A percentile compares a stretch with the other conserved stretches of the same genome.
Evolutionary conservation across 371 early-diverging fungal species (phyloP).

Genomic region (Fennellomyces sp.): DNA sequence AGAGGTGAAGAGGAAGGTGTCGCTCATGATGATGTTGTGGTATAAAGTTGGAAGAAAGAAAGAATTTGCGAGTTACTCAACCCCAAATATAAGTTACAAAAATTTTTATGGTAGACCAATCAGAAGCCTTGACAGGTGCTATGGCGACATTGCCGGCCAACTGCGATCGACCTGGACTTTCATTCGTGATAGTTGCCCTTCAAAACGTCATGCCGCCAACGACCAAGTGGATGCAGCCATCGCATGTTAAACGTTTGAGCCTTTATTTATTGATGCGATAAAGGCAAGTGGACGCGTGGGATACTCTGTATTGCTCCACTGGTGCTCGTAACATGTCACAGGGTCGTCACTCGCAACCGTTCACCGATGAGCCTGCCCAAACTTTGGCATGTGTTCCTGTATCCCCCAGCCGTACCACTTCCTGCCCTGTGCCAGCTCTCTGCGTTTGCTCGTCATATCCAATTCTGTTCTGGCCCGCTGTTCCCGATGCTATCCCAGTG

Average conservation of each 20-base stretch:
- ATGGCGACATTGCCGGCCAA: constrained; percentile 10
- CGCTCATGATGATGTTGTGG: constrained; percentile 21
- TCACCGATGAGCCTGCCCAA: too few relatives aligned
- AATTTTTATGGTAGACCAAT: constrained; percentile 8
- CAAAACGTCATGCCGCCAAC: constrained; percentile 1
- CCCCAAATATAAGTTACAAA: constrained; percentile 4
- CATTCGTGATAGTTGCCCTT: background rate
- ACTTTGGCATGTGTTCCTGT: too few relatives aligned
- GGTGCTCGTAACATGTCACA: background rate
- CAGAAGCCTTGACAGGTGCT: background rate
- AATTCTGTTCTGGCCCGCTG: background rate
- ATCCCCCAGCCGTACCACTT: too few relatives aligned
- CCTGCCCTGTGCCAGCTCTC: too few relatives aligned
- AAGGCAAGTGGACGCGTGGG: background rate
- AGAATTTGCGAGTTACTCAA: background rate
- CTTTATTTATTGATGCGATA: too few relatives aligned
- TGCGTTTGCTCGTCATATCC: too few relatives aligned
- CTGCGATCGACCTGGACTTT: background rate
- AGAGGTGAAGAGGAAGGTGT: constrained; percentile 97
- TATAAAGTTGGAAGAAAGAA: background rate
- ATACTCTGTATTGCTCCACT: background rate
- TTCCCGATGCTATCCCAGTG: too few relatives aligned
- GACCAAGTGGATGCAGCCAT: background rate
- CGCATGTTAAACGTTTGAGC: background rate
- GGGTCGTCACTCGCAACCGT: too few relatives aligned